These are phyloP conservation scores for Arthrinium puccinioides DNA, from an alignment of 2,329 filamentous ascomycete genomes.

Conservation along the genomic window DNA sequence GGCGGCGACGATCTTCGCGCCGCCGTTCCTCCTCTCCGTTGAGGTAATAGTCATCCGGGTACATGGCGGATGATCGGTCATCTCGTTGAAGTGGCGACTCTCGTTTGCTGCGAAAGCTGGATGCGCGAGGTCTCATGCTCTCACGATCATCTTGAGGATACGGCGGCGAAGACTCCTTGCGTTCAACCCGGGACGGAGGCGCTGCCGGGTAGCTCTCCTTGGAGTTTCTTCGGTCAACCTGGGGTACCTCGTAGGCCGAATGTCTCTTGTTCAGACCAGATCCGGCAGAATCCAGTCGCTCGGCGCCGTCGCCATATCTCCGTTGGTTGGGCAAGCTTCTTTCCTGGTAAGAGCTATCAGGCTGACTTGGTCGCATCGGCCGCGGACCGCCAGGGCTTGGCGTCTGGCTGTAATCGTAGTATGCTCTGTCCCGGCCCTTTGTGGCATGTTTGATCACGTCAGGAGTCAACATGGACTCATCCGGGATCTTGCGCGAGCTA, in stretches of 20 bases:
- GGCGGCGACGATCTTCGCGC: conserved; percentile 10
- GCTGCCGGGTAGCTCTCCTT: conserved; percentile 13
- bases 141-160: conserved; percentile 15
- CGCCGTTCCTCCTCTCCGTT: conserved; percentile 21
- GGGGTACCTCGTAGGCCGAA: conserved; percentile 15
- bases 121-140: conserved; percentile 13
- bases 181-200: conserved; percentile 11
- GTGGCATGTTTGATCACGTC: conserved; percentile 30
- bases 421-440: conserved; percentile 20
- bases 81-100: conserved; percentile 9
- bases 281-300: conserved; percentile 12
- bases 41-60: neutral
- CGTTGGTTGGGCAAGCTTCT: conserved; percentile 13
- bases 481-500: conserved; percentile 14
- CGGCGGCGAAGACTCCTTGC: conserved; percentile 9
- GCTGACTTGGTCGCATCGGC: conserved; percentile 13
- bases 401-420: conserved; percentile 12
- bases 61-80: conserved; percentile 1
- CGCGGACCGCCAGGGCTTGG: no score
- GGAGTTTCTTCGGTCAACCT: conserved; percentile 12
- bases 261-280: conserved; percentile 17
- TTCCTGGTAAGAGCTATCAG: conserved; percentile 11
- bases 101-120: conserved; percentile 12
- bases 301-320: conserved; percentile 12
- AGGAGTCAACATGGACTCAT: conserved; percentile 37